Evolutionary conservation across 441 rosid species (phyloP), one percentile per base, ranked within the genome.

Genomic region (Francoa sonchifolia): DNA sequence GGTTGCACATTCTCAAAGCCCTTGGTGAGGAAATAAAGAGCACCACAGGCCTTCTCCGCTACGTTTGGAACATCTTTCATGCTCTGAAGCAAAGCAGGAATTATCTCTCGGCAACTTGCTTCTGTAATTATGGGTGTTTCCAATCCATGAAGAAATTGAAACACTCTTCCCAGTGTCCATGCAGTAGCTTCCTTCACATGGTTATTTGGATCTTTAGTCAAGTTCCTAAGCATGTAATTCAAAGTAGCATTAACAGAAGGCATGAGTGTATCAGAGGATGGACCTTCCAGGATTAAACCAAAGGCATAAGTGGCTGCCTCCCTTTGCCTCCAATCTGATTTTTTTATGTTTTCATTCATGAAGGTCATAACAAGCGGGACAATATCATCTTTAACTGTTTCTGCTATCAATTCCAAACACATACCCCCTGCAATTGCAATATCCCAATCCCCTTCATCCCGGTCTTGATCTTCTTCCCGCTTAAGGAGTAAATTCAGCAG

Each of bases 231-330:
- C 39, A 35, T 35, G 20, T 14, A 35, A n/a, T 35, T 35, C 15
- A 35, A 19, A 35, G 39, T 20, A 35, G 17, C 39, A 15, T 35
- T 16, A n/a, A 35, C 39, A 35, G 17, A 10, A 17, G 39, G 39
- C 17, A 35, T 19, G 20, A 35, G 39, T n/a, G 14, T 35, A 10
- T 35, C 39, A 35, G 39, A 20, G 5, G 39, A 5, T 17, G 39
- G 39, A 19, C 39, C 39, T 35, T 35, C 39, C 22, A 35, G 20
- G 8, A 35, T 35, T 9, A 20, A 35, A 35, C 39, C 39, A 8
- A 35, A 35, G 20, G 39, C 39, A 35, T 35, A 35, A 35, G 39
- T 35, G 39, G 39, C 39, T 35, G 39, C 39, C 8, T 35, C 39
- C 20, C 39, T 35, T 17, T 35, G 39, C 11, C 39, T 35, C 39